Base-by-base conservation (phyloP, 305 asterid genomes). In the Lippia alba region DNA sequence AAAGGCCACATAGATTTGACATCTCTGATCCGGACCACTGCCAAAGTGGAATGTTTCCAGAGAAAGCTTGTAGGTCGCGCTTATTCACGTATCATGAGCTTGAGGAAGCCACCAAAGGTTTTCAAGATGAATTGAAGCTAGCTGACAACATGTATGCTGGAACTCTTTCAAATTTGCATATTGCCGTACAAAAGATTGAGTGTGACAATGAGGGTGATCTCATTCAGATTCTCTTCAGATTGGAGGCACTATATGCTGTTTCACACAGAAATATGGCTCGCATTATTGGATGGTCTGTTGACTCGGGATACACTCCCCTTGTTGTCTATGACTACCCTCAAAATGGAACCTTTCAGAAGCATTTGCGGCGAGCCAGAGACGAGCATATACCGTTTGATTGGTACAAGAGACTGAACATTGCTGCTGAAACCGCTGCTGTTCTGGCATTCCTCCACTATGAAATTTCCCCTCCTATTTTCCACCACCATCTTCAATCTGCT, bases 101-200 rank as follows among this genome's bases (percentile, higher is more conserved):
- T 16, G 86, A 85, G 61, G 89, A 83, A 55, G 91, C 96, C 69
- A 84, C 90, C 48, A 79, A 73, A 71, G 91, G 96, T 39, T 89
- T 89, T 30, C 69, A 71, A 3, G 84, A 89, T 4, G 75, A 30
- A 20, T 82, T 76, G 63, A 80, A 80, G 61, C 73, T 85, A n/a
- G 62, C 66, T 2, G 87, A 74, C 24, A 71, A 74, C 84, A 15
- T 87, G 45, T 85, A 89, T 55, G 74, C 80, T 39, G 91, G 90
- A 50, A 51, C 74, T 33, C 82, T 87, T 7, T 90, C 85, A 70
- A 3, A 36, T 36, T 74, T 80, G 15, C 77, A 24, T 7, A 73
- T 86, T 2, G 89, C 85, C 16, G 85, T 86, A 20, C 96, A 84
- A 64, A 81, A 56, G 69, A 55, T 85, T 62, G 79, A 75, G 32